phyloP scores from a whole-genome alignment of 1,284 basidiomycete genomes.

The Fereydounia khargensis region DNA sequence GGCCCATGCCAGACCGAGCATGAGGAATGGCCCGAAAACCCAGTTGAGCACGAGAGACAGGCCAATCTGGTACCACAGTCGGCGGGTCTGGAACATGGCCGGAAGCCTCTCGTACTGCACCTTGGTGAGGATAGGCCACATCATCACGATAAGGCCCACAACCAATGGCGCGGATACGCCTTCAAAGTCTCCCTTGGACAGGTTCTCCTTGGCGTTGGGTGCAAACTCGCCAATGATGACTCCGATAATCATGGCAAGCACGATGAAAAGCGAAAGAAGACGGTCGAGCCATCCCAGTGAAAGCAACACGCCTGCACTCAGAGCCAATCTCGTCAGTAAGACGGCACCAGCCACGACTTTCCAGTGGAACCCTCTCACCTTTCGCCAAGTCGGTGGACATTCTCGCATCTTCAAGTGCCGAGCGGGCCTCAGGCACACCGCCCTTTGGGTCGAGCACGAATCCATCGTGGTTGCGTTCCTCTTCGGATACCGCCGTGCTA shows the following conservation, averaged over 20 bases:
- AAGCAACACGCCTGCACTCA: constrained; percentile 30
- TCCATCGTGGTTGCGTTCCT: constrained; percentile 19
- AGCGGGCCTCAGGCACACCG: constrained; percentile 27
- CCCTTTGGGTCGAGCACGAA: constrained; percentile 27
- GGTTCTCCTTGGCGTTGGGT: constrained; percentile 27
- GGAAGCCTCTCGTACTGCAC: constrained; percentile 73
- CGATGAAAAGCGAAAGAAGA: constrained; percentile 70
- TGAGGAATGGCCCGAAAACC: constrained; percentile 72
- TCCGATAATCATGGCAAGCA: constrained; percentile 75
- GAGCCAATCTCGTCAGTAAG: too few relatives aligned
- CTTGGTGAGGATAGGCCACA: constrained; percentile 78
- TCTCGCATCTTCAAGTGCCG: constrained; percentile 32
- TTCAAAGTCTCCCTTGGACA: constrained; percentile 51
- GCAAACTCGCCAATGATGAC: constrained; percentile 68
- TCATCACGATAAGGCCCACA: constrained; percentile 71
- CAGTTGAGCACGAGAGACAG: constrained; percentile 77
- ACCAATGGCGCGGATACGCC: constrained; percentile 54
- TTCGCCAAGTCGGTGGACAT: constrained; percentile 26
- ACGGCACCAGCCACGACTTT: constrained; percentile 68
- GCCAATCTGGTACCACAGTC: constrained; percentile 70
- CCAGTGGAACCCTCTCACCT: constrained; percentile 49
- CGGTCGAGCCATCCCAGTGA: constrained; percentile 65
- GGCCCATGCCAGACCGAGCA: constrained; percentile 81
- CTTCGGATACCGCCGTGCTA: not conserved
- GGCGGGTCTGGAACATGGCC: constrained; percentile 63